Base-by-base conservation (phyloP, 2,329 filamentous ascomycete genomes). In the Scedosporium dehoogii region DNA sequence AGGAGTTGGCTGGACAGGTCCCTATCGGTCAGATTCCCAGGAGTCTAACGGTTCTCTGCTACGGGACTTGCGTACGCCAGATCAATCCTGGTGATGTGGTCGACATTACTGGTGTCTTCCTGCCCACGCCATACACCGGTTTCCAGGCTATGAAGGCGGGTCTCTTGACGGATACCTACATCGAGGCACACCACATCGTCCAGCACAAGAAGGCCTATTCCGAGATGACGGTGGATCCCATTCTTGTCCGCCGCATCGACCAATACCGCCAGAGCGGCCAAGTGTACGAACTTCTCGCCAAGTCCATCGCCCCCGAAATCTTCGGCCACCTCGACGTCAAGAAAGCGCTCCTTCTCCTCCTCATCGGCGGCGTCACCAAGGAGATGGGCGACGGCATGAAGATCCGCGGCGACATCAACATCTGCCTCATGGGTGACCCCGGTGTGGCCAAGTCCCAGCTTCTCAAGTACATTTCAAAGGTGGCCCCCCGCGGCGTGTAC, bases 131-230 rank as follows among this genome's bases (percentile, higher is more conserved):
- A 0, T 99, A 99, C 74, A 99, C 94, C n/a, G 94, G 94, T 53
- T 99, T 99, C 82, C 89, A 96, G 77, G 96, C 94, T 3, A 97
- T 99, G 78, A 89, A 90, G 68, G 94, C 94, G 27, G 94, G 94
- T 63, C 84, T 99, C n/a, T 78, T 99, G 65, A 99, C 94, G 41
- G 94, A 99, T 71, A 99, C 94, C 1, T 99, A 96, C 72, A 79
- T 99, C 12, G 94, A 99, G 76, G 94, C 93, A 4, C 94, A 99
- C 72, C 83, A 96, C 71, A 87, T 99, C 57, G 86, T 86, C 51
- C 94, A 99, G 74, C 94, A 99, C 82, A 99, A 99, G 79, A 96
- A 97, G 76, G 92, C 93, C 0, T 99, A 99, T 75, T 91, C 96
- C 66, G 89, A 96, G 70, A 91, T 97, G 79, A 83, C 87, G 29